Evolutionary conservation across 371 early-diverging fungal species (phyloP), one percentile per base, ranked within the genome.

Genomic region (Actinomucor elegans): DNA sequence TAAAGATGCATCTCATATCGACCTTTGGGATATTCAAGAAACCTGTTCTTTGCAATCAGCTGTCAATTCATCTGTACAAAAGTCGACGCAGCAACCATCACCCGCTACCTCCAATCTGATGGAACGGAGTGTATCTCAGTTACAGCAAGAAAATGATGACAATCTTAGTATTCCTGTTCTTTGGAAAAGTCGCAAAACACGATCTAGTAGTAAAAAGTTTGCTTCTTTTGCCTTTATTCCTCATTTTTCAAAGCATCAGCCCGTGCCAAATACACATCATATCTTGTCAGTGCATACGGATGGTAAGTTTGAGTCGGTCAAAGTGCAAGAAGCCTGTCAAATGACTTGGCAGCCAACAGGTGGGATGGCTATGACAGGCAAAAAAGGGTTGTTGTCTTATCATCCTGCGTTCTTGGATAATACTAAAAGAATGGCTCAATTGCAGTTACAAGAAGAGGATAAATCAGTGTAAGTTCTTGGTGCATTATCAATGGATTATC

Each of bases 21-120:
- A 80, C 42, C 49, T 89, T 8, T 91, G 85, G 84, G 81, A 90
- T 57, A 74, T 89, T 32, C 80, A 85, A 51, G 86, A 86, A 35
- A 79, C 69, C 2, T 46, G 68, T 11, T 56, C 68, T 3, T 41
- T 63, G 6, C 65, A 55, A 32, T 53, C 61, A 15, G 59, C 64
- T 3, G 52, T 64, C 1, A 50, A 47, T 24, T 59, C 45, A 46
- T 61, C 61, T 11, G 41, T 59, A 3, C 37, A 47, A 47, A 45
- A 38, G 24, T 34, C 36, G 8, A 27, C 44, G 0, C 5, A 35
- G 15, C 18, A 31, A 14, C 10, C 38, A 10, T 10, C 42, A 28
- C n/a, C 26, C 33, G n/a, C 57, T 33, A 14, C 47, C 12, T 14
- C 52, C 3, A 15, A 35, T 2, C 40, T 35, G 18, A 20, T 52